phyloP scores from a whole-genome alignment of 805 yeast genomes.

The Lipomyces orientalis region DNA sequence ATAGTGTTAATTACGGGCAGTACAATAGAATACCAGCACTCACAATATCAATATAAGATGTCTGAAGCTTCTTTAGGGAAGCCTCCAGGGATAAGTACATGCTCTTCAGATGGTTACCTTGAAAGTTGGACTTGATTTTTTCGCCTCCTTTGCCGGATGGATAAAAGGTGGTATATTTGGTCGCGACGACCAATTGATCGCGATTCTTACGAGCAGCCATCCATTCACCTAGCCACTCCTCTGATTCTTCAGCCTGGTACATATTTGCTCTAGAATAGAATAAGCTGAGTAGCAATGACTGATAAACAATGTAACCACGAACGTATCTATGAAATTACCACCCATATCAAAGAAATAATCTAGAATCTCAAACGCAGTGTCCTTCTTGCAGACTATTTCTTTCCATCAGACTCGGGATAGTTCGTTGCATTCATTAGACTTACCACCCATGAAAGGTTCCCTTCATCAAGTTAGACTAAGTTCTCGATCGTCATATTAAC shows the following conservation, averaged over 20 bases:
- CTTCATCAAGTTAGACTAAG: neutral
- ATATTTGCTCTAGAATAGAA: too few relatives aligned
- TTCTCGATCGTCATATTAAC: neutral
- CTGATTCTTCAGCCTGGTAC: conserved; percentile 40
- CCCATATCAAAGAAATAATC: conserved; percentile 37
- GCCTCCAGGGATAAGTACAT: conserved; percentile 16
- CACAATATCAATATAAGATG: conserved; percentile 38
- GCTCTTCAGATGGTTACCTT: conserved; percentile 16
- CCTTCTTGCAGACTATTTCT: neutral
- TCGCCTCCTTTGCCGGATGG: conserved; percentile 5
- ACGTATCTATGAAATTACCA: conserved; percentile 41
- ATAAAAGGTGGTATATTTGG: conserved; percentile 45
- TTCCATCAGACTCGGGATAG: neutral
- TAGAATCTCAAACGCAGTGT: conserved; percentile 2
- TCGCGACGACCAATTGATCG: conserved; percentile 40
- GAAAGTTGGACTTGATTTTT: neutral
- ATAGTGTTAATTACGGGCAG: neutral
- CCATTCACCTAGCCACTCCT: conserved; percentile 43
- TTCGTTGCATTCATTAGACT: neutral
- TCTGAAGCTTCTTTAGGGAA: conserved; percentile 31
- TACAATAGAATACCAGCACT: neutral
- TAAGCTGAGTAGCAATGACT: too few relatives aligned
- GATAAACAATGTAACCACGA: neutral
- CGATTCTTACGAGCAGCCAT: conserved; percentile 37
- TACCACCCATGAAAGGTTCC: neutral